Conservation (phyloP, 2,329 filamentous ascomycete genomes). For the Hypomyces rosellus region DNA sequence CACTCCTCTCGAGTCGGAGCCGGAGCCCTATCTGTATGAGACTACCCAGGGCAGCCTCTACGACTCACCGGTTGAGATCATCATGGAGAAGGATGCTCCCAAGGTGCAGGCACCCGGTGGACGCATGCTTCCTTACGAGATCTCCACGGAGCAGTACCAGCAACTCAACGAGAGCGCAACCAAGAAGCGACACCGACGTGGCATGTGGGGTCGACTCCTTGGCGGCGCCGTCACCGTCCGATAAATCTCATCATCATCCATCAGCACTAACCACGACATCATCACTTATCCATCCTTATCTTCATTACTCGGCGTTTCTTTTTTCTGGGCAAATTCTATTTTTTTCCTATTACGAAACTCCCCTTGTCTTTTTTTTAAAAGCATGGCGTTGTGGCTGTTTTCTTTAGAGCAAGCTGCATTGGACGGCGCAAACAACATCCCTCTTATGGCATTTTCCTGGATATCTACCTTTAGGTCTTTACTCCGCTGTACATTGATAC, state of each 20-base stretch:
- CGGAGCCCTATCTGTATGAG: conserved; percentile 37
- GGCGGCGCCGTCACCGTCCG: conserved; percentile 37
- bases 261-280: not conserved
- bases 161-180: conserved; percentile 40
- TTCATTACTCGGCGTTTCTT: not conserved
- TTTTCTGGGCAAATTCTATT: not conserved
- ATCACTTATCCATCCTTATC: not conserved
- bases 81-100: conserved; percentile 34
- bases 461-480: too few species aligned
- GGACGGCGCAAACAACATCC: not conserved
- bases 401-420: not conserved
- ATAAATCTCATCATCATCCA: conserved; percentile 15
- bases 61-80: conserved; percentile 44
- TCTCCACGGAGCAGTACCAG: conserved; percentile 46
- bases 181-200: conserved; percentile 45
- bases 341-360: not conserved
- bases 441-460: too few species aligned
- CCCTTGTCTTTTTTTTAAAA: not conserved
- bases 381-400: conserved; percentile 1
- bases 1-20: conserved; percentile 43
- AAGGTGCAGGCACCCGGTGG: conserved; percentile 27
- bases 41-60: conserved; percentile 36
- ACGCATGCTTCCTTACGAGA: conserved; percentile 48
- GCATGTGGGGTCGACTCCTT: conserved; percentile 50
- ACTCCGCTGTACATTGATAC: too few species aligned